Percentiles rank a stretch among this genome's conserved stretches.
Conservation (phyloP, 768 basidiomycete genomes). For the Xerocomus potaroensis region DNA sequence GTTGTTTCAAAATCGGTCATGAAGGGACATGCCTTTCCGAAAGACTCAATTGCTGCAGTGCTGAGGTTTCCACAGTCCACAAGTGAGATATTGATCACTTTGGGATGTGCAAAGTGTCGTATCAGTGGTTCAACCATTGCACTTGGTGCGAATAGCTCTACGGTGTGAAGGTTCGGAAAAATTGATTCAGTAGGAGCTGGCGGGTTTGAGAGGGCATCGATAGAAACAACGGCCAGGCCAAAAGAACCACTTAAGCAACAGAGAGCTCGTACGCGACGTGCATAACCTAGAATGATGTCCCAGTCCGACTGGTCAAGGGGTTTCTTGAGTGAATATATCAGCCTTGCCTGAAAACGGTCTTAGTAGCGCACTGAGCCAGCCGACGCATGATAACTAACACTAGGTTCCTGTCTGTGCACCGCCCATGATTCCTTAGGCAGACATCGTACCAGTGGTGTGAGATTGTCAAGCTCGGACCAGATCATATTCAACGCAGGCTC, state of each 20-base stretch:
- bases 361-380: too few species aligned
- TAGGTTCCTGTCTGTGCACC: neutral
- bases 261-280: slow-evolving; percentile 8
- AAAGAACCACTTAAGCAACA: neutral
- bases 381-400: neutral
- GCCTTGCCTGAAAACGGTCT: too few species aligned
- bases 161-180: too few species aligned
- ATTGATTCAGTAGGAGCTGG: too few species aligned
- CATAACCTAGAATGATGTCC: slow-evolving; percentile 7
- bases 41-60: too few species aligned
- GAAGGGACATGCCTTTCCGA: too few species aligned
- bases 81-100: too few species aligned
- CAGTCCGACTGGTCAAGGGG: slow-evolving; percentile 1
- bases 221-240: neutral
- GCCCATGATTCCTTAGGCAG: slow-evolving; percentile 5
- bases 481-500: slow-evolving; percentile 8
- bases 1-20: too few species aligned
- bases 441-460: slow-evolving; percentile 10
- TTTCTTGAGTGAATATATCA: neutral
- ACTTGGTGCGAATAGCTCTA: too few species aligned
- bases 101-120: too few species aligned
- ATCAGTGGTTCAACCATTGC: too few species aligned
- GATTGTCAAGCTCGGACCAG: slow-evolving; percentile 9
- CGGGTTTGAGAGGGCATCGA: slow-evolving; percentile 1
- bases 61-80: too few species aligned